A percentile compares a stretch with the other conserved stretches of the same genome.
phyloP scores from a whole-genome alignment of 2,329 filamentous ascomycete genomes.

The Fusarium albosuccineum region DNA sequence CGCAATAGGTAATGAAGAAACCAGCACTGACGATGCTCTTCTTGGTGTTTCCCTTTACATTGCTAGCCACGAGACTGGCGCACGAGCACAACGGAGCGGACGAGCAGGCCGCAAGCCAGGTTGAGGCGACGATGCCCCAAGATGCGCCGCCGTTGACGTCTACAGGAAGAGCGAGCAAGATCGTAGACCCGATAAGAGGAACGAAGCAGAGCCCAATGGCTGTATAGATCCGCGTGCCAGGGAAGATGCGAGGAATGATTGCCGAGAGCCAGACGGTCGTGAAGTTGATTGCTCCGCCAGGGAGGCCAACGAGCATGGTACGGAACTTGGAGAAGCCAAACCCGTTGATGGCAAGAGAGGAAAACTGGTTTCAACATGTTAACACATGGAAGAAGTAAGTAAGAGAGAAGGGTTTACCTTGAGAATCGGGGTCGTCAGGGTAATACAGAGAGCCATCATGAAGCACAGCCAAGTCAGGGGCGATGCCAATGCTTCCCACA shows the following conservation, averaged over 20 bases:
- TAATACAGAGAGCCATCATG: constrained; percentile 40
- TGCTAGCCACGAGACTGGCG: constrained; percentile 44
- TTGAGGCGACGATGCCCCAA: constrained; percentile 45
- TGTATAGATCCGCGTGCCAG: constrained; percentile 33
- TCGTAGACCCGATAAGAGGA: constrained; percentile 22
- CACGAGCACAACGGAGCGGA: constrained; percentile 36
- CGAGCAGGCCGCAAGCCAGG: constrained; percentile 42
- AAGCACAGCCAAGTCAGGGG: constrained; percentile 33
- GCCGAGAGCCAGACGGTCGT: constrained; percentile 37
- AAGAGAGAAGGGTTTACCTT: constrained; percentile 18
- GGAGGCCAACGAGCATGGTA: constrained; percentile 26
- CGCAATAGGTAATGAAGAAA: constrained; percentile 46
- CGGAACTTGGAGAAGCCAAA: constrained; percentile 30
- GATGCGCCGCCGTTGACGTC: constrained; percentile 6
- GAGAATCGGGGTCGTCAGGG: constrained; percentile 39
- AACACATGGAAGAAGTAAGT: neutral
- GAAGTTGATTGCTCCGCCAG: constrained; percentile 35
- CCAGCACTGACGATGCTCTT: constrained; percentile 41
- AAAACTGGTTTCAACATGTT: constrained; percentile 9
- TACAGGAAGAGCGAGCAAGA: constrained; percentile 34
- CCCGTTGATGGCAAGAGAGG: constrained; percentile 18
- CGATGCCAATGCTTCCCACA: constrained; percentile 34
- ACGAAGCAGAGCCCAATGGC: constrained; percentile 14
- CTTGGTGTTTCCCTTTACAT: constrained; percentile 50
- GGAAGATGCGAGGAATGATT: constrained; percentile 34